phyloP scores from a whole-genome alignment of 495 filamentous ascomycete species.

The Xylaria curta region DNA sequence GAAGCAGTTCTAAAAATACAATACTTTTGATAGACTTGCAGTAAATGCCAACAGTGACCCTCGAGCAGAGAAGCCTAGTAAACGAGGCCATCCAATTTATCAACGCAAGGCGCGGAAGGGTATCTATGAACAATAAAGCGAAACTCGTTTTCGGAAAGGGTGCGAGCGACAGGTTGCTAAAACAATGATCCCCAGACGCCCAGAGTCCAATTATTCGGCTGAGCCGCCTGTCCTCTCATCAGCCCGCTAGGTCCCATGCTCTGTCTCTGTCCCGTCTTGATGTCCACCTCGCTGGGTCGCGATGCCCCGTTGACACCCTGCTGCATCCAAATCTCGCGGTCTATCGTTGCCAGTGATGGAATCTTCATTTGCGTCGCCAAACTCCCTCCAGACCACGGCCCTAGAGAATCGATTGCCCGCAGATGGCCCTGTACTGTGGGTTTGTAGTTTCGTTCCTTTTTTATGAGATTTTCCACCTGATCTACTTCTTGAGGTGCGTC shows the following conservation, averaged over 20 bases:
- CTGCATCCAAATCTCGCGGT: conserved; percentile 81
- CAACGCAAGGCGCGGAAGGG: conserved; percentile 24
- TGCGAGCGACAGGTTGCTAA: conserved; percentile 5
- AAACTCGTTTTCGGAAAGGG: background rate
- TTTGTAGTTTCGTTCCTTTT: conserved; percentile 56
- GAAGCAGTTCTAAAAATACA: background rate
- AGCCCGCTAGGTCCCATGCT: conserved; percentile 65
- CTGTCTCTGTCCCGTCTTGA: conserved; percentile 61
- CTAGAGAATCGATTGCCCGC: conserved; percentile 80
- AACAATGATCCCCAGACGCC: conserved; percentile 70
- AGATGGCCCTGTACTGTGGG: conserved; percentile 62
- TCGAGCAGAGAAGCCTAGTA: background rate
- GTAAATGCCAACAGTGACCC: background rate
- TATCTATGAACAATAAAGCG: conserved; percentile 34
- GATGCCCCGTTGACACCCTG: conserved; percentile 76
- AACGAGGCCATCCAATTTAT: background rate
- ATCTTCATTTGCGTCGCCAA: conserved; percentile 79
- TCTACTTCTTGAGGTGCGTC: conserved; percentile 60
- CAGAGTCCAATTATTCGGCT: conserved; percentile 77
- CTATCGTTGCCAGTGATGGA: conserved; percentile 79
- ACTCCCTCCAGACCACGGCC: conserved; percentile 89
- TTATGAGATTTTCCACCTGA: conserved; percentile 68
- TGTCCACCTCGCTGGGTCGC: conserved; percentile 64
- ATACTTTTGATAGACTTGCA: background rate
- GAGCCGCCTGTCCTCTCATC: conserved; percentile 54